Percentiles rank a stretch among this genome's conserved stretches.
phyloP scores from a whole-genome alignment of 805 yeast genomes.

The Barnettozyma pratensis region DNA sequence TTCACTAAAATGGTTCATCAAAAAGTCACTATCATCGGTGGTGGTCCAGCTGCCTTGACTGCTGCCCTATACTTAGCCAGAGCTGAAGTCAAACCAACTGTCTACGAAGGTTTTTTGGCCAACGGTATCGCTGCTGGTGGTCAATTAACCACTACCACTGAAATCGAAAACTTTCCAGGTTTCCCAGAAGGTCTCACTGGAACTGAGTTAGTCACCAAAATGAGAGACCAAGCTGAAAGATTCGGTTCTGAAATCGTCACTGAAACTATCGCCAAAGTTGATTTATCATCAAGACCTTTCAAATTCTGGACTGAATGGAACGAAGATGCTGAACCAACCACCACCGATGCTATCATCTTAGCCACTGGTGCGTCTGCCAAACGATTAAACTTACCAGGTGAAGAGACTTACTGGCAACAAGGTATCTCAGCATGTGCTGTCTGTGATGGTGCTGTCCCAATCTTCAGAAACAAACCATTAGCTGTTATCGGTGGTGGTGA shows the following conservation, averaged over 20 bases:
- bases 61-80: constrained; percentile 96
- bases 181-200: constrained; percentile 94
- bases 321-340: constrained; percentile 86
- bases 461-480: constrained; percentile 94
- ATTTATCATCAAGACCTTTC: constrained; percentile 83
- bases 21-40: constrained; percentile 84
- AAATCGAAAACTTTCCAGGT: constrained; percentile 98
- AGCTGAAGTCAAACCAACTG: constrained; percentile 90
- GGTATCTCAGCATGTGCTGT: constrained; percentile 99
- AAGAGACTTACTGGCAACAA: constrained; percentile 97
- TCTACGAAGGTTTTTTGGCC: constrained; percentile 93
- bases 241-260: constrained; percentile 95
- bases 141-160: constrained; percentile 97
- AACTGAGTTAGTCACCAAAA: constrained; percentile 81
- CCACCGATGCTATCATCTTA: constrained; percentile 86
- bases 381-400: constrained; percentile 92
- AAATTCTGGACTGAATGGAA: constrained; percentile 95
- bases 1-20: constrained; percentile 65
- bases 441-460: constrained; percentile 99
- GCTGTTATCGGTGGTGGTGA: constrained; percentile 99
- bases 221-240: constrained; percentile 81
- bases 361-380: constrained; percentile 99
- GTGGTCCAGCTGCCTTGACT: constrained; percentile 99
- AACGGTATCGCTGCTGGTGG: constrained; percentile 99
- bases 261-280: constrained; percentile 92